These are phyloP conservation scores for Phytophthora parvispora DNA, from an alignment of 352 stramenopile species.

Conservation along the genomic window DNA sequence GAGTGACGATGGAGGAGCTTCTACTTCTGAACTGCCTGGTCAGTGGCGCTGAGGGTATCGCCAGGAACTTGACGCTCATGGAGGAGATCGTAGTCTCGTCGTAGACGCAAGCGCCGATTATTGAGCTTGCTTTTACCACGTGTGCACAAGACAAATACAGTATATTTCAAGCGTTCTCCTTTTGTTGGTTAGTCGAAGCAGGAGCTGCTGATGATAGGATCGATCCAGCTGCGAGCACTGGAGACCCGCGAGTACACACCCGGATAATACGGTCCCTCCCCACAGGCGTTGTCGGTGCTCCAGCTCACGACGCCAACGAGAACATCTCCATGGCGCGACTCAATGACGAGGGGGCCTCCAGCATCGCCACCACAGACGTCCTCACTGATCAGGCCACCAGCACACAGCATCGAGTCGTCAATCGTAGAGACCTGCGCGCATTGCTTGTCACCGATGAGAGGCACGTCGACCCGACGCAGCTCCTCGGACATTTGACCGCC, in stretches of 20 bases:
- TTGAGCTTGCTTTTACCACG: neutral
- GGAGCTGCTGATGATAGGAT: neutral
- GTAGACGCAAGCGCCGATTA: too few relatives aligned
- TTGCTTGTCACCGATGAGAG: conserved; percentile 34
- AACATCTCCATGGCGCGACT: conserved; percentile 9
- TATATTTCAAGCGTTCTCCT: neutral
- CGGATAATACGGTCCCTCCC: conserved; percentile 36
- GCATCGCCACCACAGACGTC: conserved; percentile 62
- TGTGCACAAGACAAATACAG: conserved; percentile 8
- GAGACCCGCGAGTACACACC: conserved; percentile 60
- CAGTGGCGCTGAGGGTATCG: conserved; percentile 85
- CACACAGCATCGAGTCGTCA: conserved; percentile 53
- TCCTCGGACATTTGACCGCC: conserved; percentile 1
- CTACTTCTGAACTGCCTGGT: conserved; percentile 86
- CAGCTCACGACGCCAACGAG: conserved; percentile 61
- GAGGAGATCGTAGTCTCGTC: conserved; percentile 81
- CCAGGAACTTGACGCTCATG: conserved; percentile 73
- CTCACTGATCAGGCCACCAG: conserved; percentile 33
- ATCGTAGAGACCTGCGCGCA: conserved; percentile 29
- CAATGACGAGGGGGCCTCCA: conserved; percentile 46
- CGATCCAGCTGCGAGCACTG: neutral
- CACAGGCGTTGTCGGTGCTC: conserved; percentile 44
- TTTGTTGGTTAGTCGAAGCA: neutral
- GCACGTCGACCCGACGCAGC: conserved; percentile 33
- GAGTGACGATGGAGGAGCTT: conserved; percentile 85